Evolutionary conservation across 2,329 filamentous ascomycete genomes (phyloP), one percentile per base, ranked within the genome.

Genomic region (Phyllosticta ampelicida): DNA sequence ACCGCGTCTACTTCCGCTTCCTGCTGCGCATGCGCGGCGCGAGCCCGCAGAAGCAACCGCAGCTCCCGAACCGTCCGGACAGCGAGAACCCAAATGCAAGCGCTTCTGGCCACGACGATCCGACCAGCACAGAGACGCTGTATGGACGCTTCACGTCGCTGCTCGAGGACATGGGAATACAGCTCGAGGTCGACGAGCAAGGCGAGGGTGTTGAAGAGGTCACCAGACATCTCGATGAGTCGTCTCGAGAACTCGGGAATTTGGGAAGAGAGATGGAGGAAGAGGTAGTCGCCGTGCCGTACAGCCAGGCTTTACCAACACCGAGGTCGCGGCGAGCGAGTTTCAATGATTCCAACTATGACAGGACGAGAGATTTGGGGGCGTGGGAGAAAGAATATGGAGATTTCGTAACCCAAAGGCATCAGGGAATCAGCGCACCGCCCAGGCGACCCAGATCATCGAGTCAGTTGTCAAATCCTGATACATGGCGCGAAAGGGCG

Each of bases 1-100:
- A 91, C 66, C 84, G 85, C 64, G 83, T 87, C 64, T 86, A 90
- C 66, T 84, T 90, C 63, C 83, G 86, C 62, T 85, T 95, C 65
- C 74, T 96, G 58, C 89, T 94, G 69, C 86, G 86, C 65, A 83
- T 96, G 68, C 69, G 68, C 63, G 53, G 29, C n/a, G 28, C 28
- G 9, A 21, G 59, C 59, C 36, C 29, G 59, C 60, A 51, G 62
- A 62, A 54, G 48, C 57, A 36, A 62, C 61, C 23, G 54, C 62
- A 50, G 61, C 67, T 44, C 16, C 36, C 16, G 36, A 44, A 13
- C 8, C 36, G 36, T 16, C 36, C 36, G 36, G 13, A 44, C 36
- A n/a, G 6, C n/a, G 36, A 44, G 8, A 6, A n/a, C 13, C 36
- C 16, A n/a, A 44, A 16, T 44, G 51, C 13, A 9, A 20, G 30